A percentile compares a stretch with the other conserved stretches of the same genome.
These are phyloP conservation scores for Xylaria nigripes DNA, from an alignment of 495 filamentous ascomycete species.

Conservation along the genomic window DNA sequence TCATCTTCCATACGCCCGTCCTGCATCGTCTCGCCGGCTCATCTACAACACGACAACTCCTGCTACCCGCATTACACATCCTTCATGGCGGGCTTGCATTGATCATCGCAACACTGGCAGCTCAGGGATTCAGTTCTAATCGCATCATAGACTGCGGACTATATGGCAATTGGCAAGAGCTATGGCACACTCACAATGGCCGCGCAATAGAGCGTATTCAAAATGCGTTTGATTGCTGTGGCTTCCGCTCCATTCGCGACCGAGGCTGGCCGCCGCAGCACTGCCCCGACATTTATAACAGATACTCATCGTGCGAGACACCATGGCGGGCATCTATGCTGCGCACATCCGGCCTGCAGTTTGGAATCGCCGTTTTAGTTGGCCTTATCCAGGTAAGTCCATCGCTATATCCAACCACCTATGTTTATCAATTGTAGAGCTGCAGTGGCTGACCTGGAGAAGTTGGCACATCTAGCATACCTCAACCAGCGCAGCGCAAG, in stretches of 20 bases:
- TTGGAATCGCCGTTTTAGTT: conserved; percentile 18
- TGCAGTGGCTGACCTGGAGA: not conserved
- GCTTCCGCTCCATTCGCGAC: conserved; percentile 47
- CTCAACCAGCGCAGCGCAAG: conserved; percentile 11
- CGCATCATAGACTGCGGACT: conserved; percentile 43
- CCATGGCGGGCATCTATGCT: conserved; percentile 22
- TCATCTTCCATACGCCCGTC: conserved; percentile 22
- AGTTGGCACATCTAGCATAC: conserved; percentile 17
- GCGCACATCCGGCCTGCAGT: conserved; percentile 20
- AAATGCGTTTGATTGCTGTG: conserved; percentile 58
- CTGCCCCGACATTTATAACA: conserved; percentile 7
- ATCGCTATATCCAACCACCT: not conserved
- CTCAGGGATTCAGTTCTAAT: conserved; percentile 44
- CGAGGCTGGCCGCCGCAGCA: conserved; percentile 40
- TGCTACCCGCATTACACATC: conserved; percentile 31
- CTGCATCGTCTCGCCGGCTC: conserved; percentile 18
- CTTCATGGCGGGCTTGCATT: conserved; percentile 42
- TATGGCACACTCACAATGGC: conserved; percentile 43
- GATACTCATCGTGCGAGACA: conserved; percentile 11
- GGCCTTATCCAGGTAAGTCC: conserved; percentile 26
- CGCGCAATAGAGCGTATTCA: conserved; percentile 52
- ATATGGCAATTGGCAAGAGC: conserved; percentile 42
- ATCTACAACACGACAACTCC: conserved; percentile 21
- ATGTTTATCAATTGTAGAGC: not conserved
- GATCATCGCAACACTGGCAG: conserved; percentile 48